Base-by-base conservation (phyloP, 495 filamentous ascomycete species). In the Podospora pseudocomata region DNA sequence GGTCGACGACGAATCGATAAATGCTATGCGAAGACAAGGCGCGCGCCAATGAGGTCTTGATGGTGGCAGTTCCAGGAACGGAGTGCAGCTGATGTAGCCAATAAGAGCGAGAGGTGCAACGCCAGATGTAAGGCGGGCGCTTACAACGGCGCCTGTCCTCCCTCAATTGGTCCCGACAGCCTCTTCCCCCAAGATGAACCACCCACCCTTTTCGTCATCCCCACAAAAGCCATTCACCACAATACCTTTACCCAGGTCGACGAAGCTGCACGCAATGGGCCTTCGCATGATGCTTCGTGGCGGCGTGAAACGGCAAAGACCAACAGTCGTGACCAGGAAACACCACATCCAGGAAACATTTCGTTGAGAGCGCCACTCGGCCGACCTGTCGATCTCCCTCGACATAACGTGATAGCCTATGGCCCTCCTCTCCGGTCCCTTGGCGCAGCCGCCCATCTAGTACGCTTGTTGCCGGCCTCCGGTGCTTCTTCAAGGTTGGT, bases 31-130 rank as follows among this genome's bases (percentile, higher is more conserved):
- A 63, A 61, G 65, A 67, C 49, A 76, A 71, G 76, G 75, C 75
- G 76, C 76, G 76, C 76, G 76, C 75, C 72, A 77, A 78, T 70
- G 65, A 59, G 53, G 53, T 34, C 63, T 54, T 20, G 62, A 68
- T 68, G 57, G 68, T 67, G 70, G 39, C 39, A 49, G 5, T 49
- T 49, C 39, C 39, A 58, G 55, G 55, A 58, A 58, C 27, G 44
- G 61, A 57, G 53, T 60, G 70, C 66, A 64, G 58, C 30, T n/a
- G 32, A 59, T 57, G 68, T 54, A 68, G 68, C 75, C 75, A 77
- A 77, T 78, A 70, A 65, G 64, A 39, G 7, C 39, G n/a, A 15
- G 5, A 58, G 56, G 65, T 67, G 58, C 66, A 63, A 68, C 69
- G 70, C 59, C 67, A 63, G 64, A 66, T 26, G 67, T 66, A 28